Conservation (phyloP, 257 asterid species). For the Apocynum venetum region DNA sequence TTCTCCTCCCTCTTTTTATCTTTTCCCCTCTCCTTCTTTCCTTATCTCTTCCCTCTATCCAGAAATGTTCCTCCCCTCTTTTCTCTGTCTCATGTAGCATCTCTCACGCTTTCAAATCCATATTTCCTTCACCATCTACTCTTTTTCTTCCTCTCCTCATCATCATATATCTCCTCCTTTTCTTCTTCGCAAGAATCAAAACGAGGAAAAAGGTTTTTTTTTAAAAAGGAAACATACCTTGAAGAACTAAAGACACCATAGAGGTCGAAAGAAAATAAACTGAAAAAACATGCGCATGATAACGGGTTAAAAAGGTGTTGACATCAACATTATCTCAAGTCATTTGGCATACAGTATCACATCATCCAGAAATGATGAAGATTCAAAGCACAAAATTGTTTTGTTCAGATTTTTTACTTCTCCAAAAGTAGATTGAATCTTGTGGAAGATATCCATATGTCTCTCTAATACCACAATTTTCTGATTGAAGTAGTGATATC, state of each 20-base stretch:
- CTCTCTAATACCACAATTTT: not conserved
- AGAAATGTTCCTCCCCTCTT: too few species aligned
- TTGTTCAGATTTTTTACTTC: not conserved
- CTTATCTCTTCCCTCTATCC: too few species aligned
- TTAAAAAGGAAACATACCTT: not conserved
- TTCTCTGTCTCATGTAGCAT: too few species aligned
- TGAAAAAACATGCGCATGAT: not conserved
- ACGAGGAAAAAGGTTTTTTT: too few species aligned
- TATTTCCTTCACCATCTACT: too few species aligned
- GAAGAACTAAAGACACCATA: not conserved
- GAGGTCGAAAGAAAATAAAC: not conserved
- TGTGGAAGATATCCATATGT: not conserved
- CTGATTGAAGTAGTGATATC: not conserved
- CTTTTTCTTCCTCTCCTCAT: too few species aligned
- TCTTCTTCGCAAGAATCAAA: too few species aligned
- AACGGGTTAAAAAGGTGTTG: not conserved
- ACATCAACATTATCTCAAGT: not conserved
- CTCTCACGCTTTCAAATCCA: too few species aligned
- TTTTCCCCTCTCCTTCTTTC: too few species aligned
- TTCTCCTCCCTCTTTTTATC: too few species aligned
- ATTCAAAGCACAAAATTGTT: not conserved
- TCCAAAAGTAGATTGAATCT: not conserved
- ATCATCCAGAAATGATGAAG: not conserved
- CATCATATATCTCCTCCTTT: too few species aligned
- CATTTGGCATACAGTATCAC: not conserved